phyloP scores from a whole-genome alignment of 805 yeast species.

The Ascoidea asiatica region DNA sequence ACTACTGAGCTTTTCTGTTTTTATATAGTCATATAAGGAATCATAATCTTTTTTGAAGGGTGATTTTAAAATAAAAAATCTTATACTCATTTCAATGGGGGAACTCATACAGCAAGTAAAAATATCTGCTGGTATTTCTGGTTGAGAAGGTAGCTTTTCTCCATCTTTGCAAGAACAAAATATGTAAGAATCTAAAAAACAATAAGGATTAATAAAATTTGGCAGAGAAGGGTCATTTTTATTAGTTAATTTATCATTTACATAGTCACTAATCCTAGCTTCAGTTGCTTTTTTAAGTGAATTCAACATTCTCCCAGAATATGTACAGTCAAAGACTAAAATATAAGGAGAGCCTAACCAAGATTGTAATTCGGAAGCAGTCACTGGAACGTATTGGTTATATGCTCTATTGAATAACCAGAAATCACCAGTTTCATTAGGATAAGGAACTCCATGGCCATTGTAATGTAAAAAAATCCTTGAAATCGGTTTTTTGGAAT shows the following conservation, averaged over 20 bases:
- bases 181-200: conserved; percentile 76
- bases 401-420: conserved; percentile 98
- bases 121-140: conserved; percentile 89
- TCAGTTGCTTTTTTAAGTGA: conserved; percentile 86
- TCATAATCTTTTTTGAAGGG: conserved; percentile 37
- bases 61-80: conserved; percentile 82
- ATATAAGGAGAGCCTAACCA: conserved; percentile 98
- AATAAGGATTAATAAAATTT: conserved; percentile 10
- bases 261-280: conserved; percentile 74
- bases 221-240: conserved; percentile 5
- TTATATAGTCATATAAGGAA: conserved; percentile 22
- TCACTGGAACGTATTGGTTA: conserved; percentile 94
- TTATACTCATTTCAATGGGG: conserved; percentile 87
- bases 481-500: conserved; percentile 24
- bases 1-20: conserved; percentile 17
- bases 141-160: conserved; percentile 83
- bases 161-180: conserved; percentile 83
- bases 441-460: conserved; percentile 98
- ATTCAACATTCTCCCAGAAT: conserved; percentile 85
- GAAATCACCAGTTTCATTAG: conserved; percentile 90
- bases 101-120: conserved; percentile 93
- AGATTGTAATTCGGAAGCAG: conserved; percentile 85
- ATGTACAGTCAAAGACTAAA: conserved; percentile 86
- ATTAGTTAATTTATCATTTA: not conserved
- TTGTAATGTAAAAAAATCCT: conserved; percentile 88